phyloP scores from a whole-genome alignment of 2,329 filamentous ascomycete species.

The Teratosphaeria epicoccoides region DNA sequence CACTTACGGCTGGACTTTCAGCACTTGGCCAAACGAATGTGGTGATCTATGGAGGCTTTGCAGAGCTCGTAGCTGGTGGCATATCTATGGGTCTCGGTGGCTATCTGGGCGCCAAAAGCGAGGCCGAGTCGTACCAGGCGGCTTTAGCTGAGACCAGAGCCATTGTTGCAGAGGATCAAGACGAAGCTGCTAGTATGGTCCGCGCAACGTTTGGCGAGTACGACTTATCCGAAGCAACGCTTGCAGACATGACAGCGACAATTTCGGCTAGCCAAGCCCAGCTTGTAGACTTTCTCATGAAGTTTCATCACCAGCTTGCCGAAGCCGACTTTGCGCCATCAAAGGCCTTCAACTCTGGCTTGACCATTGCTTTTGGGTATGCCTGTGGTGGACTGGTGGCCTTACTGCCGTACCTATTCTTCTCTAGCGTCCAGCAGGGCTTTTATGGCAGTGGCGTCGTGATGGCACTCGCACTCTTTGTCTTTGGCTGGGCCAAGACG shows the following conservation, averaged over 20 bases:
- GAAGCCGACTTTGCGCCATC: constrained; percentile 32
- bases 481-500: constrained; percentile 58
- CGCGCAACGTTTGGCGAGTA: constrained; percentile 32
- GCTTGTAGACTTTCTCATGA: constrained; percentile 38
- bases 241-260: constrained; percentile 12
- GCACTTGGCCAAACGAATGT: constrained; percentile 29
- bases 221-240: constrained; percentile 27
- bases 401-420: constrained; percentile 58
- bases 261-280: constrained; percentile 17
- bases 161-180: constrained; percentile 29
- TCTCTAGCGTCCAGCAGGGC: constrained; percentile 33
- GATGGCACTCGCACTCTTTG: constrained; percentile 50
- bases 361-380: constrained; percentile 59
- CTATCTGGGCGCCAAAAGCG: constrained; percentile 38
- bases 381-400: constrained; percentile 62
- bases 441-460: constrained; percentile 51
- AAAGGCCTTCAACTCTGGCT: constrained; percentile 43
- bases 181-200: constrained; percentile 30
- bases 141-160: constrained; percentile 35
- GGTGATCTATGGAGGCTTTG: constrained; percentile 32
- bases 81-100: constrained; percentile 35
- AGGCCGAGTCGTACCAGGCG: constrained; percentile 39
- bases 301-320: constrained; percentile 38
- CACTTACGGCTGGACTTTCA: constrained; percentile 32
- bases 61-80: constrained; percentile 31